phyloP scores from a whole-genome alignment of 495 filamentous ascomycete genomes.

The Massariosphaeria phaeospora region DNA sequence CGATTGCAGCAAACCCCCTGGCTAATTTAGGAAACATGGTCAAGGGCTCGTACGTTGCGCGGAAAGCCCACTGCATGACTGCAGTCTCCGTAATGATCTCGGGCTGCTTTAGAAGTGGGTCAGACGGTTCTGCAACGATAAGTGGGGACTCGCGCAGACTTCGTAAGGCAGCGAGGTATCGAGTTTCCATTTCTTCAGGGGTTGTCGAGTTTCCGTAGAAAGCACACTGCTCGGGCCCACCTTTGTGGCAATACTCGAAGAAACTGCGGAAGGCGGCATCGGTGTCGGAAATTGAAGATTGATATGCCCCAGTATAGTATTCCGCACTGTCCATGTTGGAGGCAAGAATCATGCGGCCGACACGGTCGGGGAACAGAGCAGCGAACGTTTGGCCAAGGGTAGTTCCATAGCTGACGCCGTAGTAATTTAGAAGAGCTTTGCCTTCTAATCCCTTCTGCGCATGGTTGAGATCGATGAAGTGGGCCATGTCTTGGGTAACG shows the following conservation, averaged over 20 bases:
- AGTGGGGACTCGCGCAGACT: constrained; percentile 46
- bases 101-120: too few species aligned
- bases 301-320: constrained; percentile 1
- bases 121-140: constrained; percentile 34
- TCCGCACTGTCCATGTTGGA: constrained; percentile 47
- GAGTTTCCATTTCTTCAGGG: constrained; percentile 41
- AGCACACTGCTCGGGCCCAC: neutral
- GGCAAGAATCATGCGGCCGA: constrained; percentile 48
- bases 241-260: neutral
- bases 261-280: neutral
- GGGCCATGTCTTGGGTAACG: neutral
- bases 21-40: constrained; percentile 54
- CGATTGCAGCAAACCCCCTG: constrained; percentile 49
- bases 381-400: constrained; percentile 44
- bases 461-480: neutral
- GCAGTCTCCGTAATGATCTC: constrained; percentile 35
- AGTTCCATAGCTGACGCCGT: constrained; percentile 32
- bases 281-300: neutral
- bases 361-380: constrained; percentile 49
- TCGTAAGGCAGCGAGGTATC: constrained; percentile 42
- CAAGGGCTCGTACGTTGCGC: constrained; percentile 55
- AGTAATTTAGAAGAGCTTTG: constrained; percentile 31
- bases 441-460: neutral
- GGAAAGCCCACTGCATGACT: constrained; percentile 39
- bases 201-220: constrained; percentile 21